These are phyloP conservation scores for Tephrocybe sp. DNA, from an alignment of 768 basidiomycete species.

Conservation along the genomic window DNA sequence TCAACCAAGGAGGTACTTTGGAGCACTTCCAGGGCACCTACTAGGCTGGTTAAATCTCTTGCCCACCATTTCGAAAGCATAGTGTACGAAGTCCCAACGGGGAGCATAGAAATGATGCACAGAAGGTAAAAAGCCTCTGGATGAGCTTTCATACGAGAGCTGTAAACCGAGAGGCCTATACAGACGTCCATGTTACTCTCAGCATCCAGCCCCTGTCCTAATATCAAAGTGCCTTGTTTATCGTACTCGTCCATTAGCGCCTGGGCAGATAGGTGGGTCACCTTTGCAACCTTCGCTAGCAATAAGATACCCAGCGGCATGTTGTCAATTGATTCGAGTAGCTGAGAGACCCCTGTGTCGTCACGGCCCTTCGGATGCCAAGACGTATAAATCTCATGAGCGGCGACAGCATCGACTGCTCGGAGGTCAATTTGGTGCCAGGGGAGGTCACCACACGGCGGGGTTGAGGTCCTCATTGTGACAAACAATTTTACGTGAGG, in stretches of 20 bases:
- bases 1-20: conserved; percentile 4
- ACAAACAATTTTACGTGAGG: neutral
- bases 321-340: conserved; percentile 24
- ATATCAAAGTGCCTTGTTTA: neutral
- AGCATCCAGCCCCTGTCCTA: conserved; percentile 3
- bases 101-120: conserved; percentile 24
- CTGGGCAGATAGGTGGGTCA: neutral
- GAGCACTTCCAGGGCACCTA: conserved; percentile 9
- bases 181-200: conserved; percentile 9
- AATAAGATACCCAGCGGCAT: conserved; percentile 34
- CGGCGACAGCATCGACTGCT: conserved; percentile 19
- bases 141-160: neutral
- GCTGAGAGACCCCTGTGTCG: conserved; percentile 20
- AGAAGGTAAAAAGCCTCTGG: conserved; percentile 9
- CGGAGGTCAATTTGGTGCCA: conserved; percentile 17
- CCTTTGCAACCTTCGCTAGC: conserved; percentile 24
- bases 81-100: conserved; percentile 18
- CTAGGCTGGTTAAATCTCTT: neutral
- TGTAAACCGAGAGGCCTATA: conserved; percentile 11
- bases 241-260: conserved; percentile 2
- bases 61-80: conserved; percentile 16
- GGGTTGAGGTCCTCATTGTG: conserved; percentile 16
- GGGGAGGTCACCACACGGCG: conserved; percentile 26
- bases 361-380: conserved; percentile 18
- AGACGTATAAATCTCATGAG: conserved; percentile 21